Percentiles rank a stretch among this genome's conserved stretches.
phyloP scores from a whole-genome alignment of 345 rosid genomes.

The Eucalyptus polyanthemos region DNA sequence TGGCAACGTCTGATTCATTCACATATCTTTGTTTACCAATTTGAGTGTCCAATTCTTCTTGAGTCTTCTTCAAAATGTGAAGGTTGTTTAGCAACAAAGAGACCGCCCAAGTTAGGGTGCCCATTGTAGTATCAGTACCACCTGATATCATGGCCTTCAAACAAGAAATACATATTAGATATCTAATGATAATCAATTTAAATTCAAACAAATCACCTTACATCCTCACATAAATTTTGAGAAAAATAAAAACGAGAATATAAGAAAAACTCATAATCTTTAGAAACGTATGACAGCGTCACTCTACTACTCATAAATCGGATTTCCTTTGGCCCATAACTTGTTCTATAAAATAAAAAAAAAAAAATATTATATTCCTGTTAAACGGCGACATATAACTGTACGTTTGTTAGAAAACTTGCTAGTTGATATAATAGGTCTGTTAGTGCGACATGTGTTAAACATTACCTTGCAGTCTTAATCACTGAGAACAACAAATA shows the following conservation, averaged over 20 bases:
- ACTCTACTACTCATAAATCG: background rate
- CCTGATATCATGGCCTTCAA: background rate
- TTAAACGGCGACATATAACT: background rate
- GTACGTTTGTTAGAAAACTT: background rate
- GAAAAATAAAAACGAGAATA: background rate
- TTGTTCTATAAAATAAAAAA: background rate
- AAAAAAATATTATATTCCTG: background rate
- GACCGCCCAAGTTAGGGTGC: slow-evolving; percentile 2
- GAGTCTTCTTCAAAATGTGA: background rate
- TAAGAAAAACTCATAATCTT: background rate
- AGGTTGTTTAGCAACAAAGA: background rate
- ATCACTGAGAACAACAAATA: background rate
- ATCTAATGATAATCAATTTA: background rate
- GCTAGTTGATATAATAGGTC: background rate
- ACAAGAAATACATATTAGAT: background rate
- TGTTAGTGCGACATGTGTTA: background rate
- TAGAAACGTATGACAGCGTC: background rate
- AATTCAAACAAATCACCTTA: background rate
- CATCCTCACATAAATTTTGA: background rate
- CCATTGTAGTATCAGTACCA: background rate
- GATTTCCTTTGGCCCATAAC: background rate
- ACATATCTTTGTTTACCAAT: slow-evolving; percentile 1
- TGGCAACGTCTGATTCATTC: slow-evolving; percentile 6
- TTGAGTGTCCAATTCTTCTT: background rate
- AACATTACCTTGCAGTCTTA: background rate